Evolutionary conservation across 2,329 filamentous ascomycete genomes (phyloP), one percentile per base, ranked within the genome.

Genomic region (Nigrograna mackinnonii): DNA sequence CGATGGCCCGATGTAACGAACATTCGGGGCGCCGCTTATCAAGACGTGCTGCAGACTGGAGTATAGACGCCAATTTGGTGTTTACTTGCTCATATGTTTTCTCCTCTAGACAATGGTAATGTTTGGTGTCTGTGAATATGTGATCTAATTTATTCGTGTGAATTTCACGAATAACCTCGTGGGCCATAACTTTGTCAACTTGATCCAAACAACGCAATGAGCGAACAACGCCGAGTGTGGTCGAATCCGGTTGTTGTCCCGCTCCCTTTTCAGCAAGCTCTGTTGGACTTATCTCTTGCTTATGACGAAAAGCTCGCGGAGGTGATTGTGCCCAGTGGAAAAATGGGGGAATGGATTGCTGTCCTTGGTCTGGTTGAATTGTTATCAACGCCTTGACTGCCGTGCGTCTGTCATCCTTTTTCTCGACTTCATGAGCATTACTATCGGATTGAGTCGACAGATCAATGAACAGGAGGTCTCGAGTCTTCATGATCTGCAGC

Each of bases 311-410:
- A n/a, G n/a, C n/a, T n/a, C n/a, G n/a, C n/a, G n/a, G n/a, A n/a
- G n/a, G n/a, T n/a, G n/a, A n/a, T 19, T 49, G 44, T 24, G 52
- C 55, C 62, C 62, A 66, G n/a, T 50, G 35, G 13, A 62, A 65
- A 30, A 66, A 64, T 0, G 62, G 61, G 13, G 53, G 55, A 16
- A 58, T 2, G 22, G 7, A 13, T 12, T 26, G 9, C n/a, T n/a
- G 24, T 16, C n/a, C n/a, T n/a, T n/a, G n/a, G n/a, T n/a, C n/a
- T n/a, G n/a, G n/a, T n/a, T n/a, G n/a, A n/a, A n/a, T n/a, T n/a
- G n/a, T n/a, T n/a, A n/a, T n/a, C n/a, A n/a, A n/a, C n/a, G n/a
- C n/a, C n/a, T n/a, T n/a, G n/a, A n/a, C n/a, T n/a, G n/a, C n/a
- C n/a, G n/a, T n/a, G n/a, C n/a, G n/a, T n/a, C n/a, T n/a, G n/a